Conservation (phyloP, 768 basidiomycete genomes). For the Boletus speciosus region DNA sequence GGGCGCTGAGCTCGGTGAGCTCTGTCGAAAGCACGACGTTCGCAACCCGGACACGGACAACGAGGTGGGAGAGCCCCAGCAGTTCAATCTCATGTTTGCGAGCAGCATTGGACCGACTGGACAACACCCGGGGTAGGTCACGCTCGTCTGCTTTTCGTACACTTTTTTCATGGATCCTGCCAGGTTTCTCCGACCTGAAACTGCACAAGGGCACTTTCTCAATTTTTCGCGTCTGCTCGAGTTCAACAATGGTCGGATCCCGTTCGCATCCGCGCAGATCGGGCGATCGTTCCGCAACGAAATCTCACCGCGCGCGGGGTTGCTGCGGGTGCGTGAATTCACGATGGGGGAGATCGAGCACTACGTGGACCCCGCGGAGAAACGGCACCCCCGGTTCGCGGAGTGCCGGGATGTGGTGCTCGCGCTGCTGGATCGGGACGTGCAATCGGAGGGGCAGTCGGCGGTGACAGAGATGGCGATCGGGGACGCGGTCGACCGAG, state of each 20-base stretch:
- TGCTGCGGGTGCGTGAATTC: constrained; percentile 97
- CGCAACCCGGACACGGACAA: constrained; percentile 91
- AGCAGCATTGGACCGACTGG: constrained; percentile 97
- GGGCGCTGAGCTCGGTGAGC: constrained; percentile 83
- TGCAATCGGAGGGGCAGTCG: constrained; percentile 75
- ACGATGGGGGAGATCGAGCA: constrained; percentile 99
- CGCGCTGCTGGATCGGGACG: constrained; percentile 73
- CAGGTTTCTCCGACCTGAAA: constrained; percentile 95
- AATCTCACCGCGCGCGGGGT: constrained; percentile 93
- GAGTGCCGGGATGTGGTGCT: constrained; percentile 77
- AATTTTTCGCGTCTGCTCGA: constrained; percentile 97
- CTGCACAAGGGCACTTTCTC: constrained; percentile 97
- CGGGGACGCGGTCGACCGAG: constrained; percentile 84
- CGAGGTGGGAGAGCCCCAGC: constrained; percentile 86
- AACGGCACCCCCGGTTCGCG: constrained; percentile 78
- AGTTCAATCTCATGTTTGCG: constrained; percentile 99
- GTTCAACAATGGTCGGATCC: constrained; percentile 95
- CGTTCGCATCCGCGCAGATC: constrained; percentile 96
- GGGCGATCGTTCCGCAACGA: constrained; percentile 97
- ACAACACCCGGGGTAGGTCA: constrained; percentile 80
- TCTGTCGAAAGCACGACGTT: constrained; percentile 77
- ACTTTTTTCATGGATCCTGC: background rate
- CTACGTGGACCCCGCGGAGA: constrained; percentile 93
- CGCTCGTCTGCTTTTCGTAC: fast-evolving
- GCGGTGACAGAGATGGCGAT: constrained; percentile 63